Evolutionary conservation across 2,329 filamentous ascomycete genomes (phyloP), one percentile per base, ranked within the genome.

Genomic region (Chaetomium globosum): DNA sequence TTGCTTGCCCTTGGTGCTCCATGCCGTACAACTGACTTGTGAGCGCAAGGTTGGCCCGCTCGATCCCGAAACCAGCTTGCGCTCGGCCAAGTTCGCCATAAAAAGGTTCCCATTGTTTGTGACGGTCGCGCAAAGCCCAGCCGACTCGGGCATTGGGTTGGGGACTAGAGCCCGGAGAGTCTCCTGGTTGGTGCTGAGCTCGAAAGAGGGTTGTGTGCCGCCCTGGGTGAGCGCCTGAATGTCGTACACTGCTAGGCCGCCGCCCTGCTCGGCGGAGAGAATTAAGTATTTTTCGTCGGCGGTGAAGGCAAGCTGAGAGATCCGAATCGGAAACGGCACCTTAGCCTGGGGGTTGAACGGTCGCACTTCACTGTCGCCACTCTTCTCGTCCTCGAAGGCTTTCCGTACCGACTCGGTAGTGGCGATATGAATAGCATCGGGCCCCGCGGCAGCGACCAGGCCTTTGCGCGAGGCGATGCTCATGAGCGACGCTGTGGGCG

Each of bases 1-100:
- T 75, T 98, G 94, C 76, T 97, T 99, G 55, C 95, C 95, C 75
- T 89, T 92, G 67, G 87, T 89, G 76, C 95, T 99, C 95, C 96
- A 99, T 63, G 91, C 89, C 6, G 92, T 85, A 73, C 90, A 95
- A 74, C 89, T 93, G 31, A 96, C 93, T 56, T 90, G 88, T 31
- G 85, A 81, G 73, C 89, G 91, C 68, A 96, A 80, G 0, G 88
- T 80, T 4, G 72, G 80, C 39, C 91, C 91, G 69, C 86, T 87
- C 23, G 82, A 72, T 1, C 85, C 85, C 39, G 80, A 79, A 9
- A 84, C 75, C 53, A 92, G 82, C 49, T 79, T 82, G 57, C 84
- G 83, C 46, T 88, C 84, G 72, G 89, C 88, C 66, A 99, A 77
- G 75, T 97, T 91, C 8, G 91, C 91, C 77, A 99, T 87, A 74